These are phyloP conservation scores for Kazachstania africana DNA, from an alignment of 805 yeast genomes.

Conservation along the genomic window DNA sequence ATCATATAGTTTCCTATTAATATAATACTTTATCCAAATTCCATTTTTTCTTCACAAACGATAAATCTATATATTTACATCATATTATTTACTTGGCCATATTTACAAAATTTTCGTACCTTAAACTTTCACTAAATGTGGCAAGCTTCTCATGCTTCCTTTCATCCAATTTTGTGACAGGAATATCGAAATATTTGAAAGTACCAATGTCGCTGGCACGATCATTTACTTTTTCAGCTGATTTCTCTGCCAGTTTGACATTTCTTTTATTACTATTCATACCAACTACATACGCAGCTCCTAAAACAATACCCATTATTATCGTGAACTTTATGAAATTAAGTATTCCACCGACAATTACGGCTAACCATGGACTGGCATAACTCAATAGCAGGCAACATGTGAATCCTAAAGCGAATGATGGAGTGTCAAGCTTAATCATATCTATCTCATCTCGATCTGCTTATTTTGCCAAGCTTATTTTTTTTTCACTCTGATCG, in stretches of 20 bases:
- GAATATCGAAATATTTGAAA: constrained; percentile 17
- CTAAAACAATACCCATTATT: not conserved
- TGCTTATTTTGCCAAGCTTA: too few species aligned
- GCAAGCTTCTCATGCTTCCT: not conserved
- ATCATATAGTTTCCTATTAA: not conserved
- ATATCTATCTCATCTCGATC: too few species aligned
- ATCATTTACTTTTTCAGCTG: not conserved
- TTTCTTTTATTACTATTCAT: not conserved
- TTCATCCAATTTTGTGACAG: constrained; percentile 12
- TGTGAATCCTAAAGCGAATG: constrained; percentile 4
- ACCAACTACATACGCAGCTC: not conserved
- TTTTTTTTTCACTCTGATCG: too few species aligned
- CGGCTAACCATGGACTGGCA: constrained; percentile 2
- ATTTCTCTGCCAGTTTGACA: not conserved
- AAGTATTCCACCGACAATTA: not conserved
- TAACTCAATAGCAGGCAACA: constrained; percentile 2
- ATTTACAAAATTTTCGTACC: constrained; percentile 13
- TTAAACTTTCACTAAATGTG: constrained; percentile 1
- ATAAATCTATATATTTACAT: too few species aligned
- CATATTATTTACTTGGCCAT: constrained; percentile 5
- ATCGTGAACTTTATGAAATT: not conserved
- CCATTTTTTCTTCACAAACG: too few species aligned
- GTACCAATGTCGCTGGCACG: constrained; percentile 6
- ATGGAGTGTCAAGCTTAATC: constrained; percentile 3
- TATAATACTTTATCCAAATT: not conserved